phyloP scores from a whole-genome alignment of 164 flowering plant species.

The Macadamia integrifolia region DNA sequence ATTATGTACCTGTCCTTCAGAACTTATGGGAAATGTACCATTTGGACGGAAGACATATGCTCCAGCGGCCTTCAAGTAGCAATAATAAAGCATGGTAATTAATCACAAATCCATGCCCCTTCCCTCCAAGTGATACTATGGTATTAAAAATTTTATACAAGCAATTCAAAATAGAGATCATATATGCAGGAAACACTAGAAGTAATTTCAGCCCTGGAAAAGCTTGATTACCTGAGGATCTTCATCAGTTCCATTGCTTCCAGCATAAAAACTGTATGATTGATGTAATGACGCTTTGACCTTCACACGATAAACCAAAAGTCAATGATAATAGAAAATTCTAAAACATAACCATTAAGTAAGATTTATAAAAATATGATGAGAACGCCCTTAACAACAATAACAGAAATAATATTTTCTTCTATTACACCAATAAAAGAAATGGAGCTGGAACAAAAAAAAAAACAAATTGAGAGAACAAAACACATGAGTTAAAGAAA shows the following conservation, averaged over 20 bases:
- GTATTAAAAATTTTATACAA: background rate
- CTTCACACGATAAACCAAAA: conserved; percentile 28
- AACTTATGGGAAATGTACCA: conserved; percentile 49
- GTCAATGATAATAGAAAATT: background rate
- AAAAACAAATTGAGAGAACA: background rate
- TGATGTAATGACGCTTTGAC: conserved; percentile 47
- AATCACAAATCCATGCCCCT: background rate
- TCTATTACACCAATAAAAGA: background rate
- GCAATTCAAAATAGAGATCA: background rate
- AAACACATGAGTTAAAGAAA: too few relatives aligned
- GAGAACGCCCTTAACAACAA: background rate
- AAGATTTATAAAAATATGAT: background rate
- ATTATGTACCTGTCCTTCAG: conserved; percentile 47
- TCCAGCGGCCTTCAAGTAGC: conserved; percentile 73
- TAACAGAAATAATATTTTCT: background rate
- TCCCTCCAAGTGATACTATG: too few relatives aligned
- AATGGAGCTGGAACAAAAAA: background rate
- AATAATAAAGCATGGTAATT: conserved; percentile 6
- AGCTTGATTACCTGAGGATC: conserved; percentile 62
- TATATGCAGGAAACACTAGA: background rate
- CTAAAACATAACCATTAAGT: background rate
- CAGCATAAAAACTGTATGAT: conserved; percentile 60
- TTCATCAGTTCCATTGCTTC: conserved; percentile 55
- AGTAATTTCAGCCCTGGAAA: background rate
- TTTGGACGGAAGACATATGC: conserved; percentile 97